A percentile compares a stretch with the other conserved stretches of the same genome.
These are phyloP conservation scores for Acacia acuminata DNA, from an alignment of 306 rosid species.

Conservation along the genomic window DNA sequence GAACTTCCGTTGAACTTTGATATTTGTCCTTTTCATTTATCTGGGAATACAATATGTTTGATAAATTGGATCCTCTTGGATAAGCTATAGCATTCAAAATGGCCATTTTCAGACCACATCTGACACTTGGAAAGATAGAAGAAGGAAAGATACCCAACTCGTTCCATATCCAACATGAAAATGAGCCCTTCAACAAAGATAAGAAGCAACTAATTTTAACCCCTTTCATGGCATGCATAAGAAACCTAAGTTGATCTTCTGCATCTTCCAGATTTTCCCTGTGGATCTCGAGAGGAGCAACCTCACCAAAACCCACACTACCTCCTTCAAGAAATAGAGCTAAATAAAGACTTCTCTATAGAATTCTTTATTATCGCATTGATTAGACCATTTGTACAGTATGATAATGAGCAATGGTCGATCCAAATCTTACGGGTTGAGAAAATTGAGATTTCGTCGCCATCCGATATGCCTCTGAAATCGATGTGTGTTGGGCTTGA, in stretches of 20 bases:
- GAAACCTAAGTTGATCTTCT: conserved; percentile 86
- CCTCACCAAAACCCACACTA: conserved; percentile 90
- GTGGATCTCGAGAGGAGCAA: conserved; percentile 79
- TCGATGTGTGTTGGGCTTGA: conserved; percentile 82
- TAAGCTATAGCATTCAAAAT: conserved; percentile 82
- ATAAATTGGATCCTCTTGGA: conserved; percentile 58
- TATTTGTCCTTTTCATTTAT: conserved; percentile 39
- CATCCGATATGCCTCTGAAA: conserved; percentile 73
- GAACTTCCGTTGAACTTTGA: conserved; percentile 48
- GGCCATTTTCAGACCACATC: conserved; percentile 99
- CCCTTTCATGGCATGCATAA: conserved; percentile 61
- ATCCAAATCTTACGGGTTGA: conserved; percentile 77
- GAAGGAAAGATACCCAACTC: conserved; percentile 78
- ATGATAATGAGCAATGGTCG: conserved; percentile 80
- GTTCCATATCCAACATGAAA: conserved; percentile 84
- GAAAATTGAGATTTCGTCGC: conserved; percentile 86
- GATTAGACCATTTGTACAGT: conserved; percentile 77
- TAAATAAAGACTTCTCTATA: conserved; percentile 83
- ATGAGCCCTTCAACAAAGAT: conserved; percentile 76
- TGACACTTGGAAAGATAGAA: conserved; percentile 88
- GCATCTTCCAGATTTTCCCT: conserved; percentile 72
- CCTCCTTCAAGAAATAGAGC: conserved; percentile 86
- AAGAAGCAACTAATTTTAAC: conserved; percentile 57
- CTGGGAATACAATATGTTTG: conserved; percentile 53
- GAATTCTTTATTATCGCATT: conserved; percentile 54